Conservation (phyloP, 176 grass and related monocot species). For the Bolboschoenus planiculmis region DNA sequence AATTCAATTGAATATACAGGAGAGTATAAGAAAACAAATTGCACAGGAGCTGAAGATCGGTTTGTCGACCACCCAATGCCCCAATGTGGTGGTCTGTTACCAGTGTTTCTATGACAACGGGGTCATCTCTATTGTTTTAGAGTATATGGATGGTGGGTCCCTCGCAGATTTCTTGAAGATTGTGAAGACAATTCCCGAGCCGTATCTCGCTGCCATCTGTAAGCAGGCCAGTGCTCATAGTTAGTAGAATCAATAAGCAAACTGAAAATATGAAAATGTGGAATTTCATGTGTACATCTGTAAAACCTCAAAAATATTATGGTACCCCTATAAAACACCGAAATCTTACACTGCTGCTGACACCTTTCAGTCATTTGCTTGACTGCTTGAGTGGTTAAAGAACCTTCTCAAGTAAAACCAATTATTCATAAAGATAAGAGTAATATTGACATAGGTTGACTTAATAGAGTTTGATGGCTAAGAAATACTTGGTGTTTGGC, state of each 20-base stretch:
- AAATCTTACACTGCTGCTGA: neutral
- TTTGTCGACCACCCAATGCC: slow-evolving; percentile 62
- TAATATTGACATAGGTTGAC: neutral
- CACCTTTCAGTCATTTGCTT: neutral
- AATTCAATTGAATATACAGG: slow-evolving; percentile 88
- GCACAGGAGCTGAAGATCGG: slow-evolving; percentile 83
- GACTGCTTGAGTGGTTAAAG: neutral
- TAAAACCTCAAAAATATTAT: slow-evolving; percentile 1
- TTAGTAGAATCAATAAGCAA: neutral
- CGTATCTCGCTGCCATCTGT: slow-evolving; percentile 90
- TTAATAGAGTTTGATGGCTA: neutral
- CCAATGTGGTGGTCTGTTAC: slow-evolving; percentile 55
- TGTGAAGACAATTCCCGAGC: slow-evolving; percentile 77
- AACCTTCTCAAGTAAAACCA: neutral
- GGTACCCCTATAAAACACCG: neutral
- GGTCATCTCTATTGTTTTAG: slow-evolving; percentile 83
- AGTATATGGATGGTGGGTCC: slow-evolving; percentile 96
- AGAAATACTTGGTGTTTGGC: neutral
- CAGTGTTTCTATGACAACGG: slow-evolving; percentile 96
- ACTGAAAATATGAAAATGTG: neutral
- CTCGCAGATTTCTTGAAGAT: slow-evolving; percentile 71
- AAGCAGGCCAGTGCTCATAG: slow-evolving; percentile 72
- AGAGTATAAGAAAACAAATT: slow-evolving; percentile 59
- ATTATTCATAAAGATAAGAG: neutral
- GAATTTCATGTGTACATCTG: neutral